Conservation (phyloP, 345 rosid genomes). For the Bruguiera parviflora region DNA sequence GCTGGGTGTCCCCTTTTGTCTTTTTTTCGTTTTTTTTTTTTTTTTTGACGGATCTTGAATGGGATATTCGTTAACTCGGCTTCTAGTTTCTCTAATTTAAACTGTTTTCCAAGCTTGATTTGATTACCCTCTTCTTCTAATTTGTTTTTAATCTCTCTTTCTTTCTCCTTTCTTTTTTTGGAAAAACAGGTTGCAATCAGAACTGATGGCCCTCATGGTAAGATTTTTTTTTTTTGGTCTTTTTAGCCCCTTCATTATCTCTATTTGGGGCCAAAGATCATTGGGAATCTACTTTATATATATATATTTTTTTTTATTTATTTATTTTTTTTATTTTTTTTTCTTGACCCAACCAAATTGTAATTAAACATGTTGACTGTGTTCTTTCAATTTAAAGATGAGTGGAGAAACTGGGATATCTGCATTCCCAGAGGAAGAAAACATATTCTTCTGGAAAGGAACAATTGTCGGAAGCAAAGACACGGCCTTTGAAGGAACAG, state of each 20-base stretch:
- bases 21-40: no score
- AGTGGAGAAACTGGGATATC: constrained; percentile 92
- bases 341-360: no score
- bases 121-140: no score
- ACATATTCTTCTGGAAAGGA: constrained; percentile 96
- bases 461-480: constrained; percentile 87
- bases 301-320: background rate
- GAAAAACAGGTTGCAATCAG: constrained; percentile 77
- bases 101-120: background rate
- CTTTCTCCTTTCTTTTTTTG: background rate
- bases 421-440: constrained; percentile 94
- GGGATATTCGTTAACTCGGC: no score
- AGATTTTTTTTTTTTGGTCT: constrained; percentile 2
- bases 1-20: no score
- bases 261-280: no score
- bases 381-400: constrained; percentile 45
- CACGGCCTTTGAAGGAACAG: constrained; percentile 89
- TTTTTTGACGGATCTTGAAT: no score
- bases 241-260: no score
- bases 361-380: background rate
- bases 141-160: background rate
- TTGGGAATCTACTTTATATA: background rate
- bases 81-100: background rate
- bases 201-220: constrained; percentile 91
- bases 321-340: background rate